phyloP scores from a whole-genome alignment of 83 land plant species.

The Thuja plicata region DNA sequence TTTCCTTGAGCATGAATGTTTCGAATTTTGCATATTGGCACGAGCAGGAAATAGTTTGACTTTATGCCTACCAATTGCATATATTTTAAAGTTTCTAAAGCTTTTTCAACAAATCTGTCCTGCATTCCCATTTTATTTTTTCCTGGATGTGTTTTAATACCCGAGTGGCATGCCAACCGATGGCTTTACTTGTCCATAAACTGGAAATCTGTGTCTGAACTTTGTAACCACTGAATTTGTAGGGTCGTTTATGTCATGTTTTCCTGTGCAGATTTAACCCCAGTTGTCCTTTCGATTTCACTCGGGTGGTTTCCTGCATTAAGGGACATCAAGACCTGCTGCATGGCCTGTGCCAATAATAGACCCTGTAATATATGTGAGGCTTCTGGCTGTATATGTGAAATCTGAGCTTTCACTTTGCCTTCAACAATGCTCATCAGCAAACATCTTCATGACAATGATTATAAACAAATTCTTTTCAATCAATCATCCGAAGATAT shows the following conservation, averaged over 20 bases:
- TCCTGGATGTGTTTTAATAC: not conserved
- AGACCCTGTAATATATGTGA: conserved; percentile 60
- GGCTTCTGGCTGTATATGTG: too few relatives aligned
- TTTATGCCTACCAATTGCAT: too few relatives aligned
- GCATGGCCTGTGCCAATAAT: conserved; percentile 39
- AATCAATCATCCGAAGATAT: too few relatives aligned
- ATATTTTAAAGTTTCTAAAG: too few relatives aligned
- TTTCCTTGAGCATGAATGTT: too few relatives aligned
- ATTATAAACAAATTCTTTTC: too few relatives aligned
- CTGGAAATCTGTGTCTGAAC: conserved; percentile 14
- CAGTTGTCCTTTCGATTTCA: conserved; percentile 27
- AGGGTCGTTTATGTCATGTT: not conserved
- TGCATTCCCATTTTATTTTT: not conserved
- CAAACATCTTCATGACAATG: too few relatives aligned
- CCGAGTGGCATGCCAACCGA: not conserved
- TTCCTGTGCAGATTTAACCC: not conserved
- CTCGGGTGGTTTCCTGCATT: conserved; percentile 43
- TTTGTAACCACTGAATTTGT: not conserved
- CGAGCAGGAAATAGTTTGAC: too few relatives aligned
- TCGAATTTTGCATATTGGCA: too few relatives aligned
- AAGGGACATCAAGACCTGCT: conserved; percentile 56
- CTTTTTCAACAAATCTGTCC: too few relatives aligned
- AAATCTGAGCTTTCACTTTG: too few relatives aligned
- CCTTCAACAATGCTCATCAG: too few relatives aligned
- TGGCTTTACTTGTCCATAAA: not conserved